Evolutionary conservation across 495 filamentous ascomycete species (phyloP), one percentile per base, ranked within the genome.

Genomic region (Bryoglossum gracile): DNA sequence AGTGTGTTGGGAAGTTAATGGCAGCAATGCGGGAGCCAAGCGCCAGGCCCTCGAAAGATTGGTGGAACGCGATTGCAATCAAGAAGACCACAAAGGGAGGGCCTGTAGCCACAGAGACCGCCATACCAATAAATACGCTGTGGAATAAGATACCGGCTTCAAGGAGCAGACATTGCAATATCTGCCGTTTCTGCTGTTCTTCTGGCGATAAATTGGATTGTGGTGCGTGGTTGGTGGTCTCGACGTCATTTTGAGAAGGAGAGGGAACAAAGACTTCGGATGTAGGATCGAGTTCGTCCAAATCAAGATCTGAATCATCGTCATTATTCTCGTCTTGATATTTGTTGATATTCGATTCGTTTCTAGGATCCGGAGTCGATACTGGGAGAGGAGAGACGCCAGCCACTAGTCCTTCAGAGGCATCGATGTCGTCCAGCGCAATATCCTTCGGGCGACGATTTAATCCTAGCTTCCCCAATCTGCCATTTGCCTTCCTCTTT

Each of bases 121-220:
- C 86, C 84, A 94, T 90, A 35, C 87, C 87, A 57, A 94, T 94
- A 58, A 94, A 94, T 32, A 94, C 76, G 54, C 81, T 85, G 66
- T 94, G 87, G 57, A 91, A 91, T 2, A 94, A 70, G 54, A 94
- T 91, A 14, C 87, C 87, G 5, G 86, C 83, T 64, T 94, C 87
- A 22, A 94, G 73, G 8, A 94, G 73, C 10, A 87, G 70, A 53
- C 84, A 87, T 59, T 94, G 87, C 16, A 91, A 69, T 50, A 89
- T 74, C 48, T 83, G 77, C 14, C 82, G 77, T 43, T 71, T 74
- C 30, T 73, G 72, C 26, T 71, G 66, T 52, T 77, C 72, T 26
- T 68, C 63, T 14, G 57, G 51, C 21, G 59, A 46, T 30, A 13
- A 13, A 30, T 5, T 30, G 3, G 10, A 23, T 2, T 39, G 8